Percentiles rank a stretch among this genome's conserved stretches.
Conservation (phyloP, 1,284 basidiomycete species). For the Leccinum griseonigrum region DNA sequence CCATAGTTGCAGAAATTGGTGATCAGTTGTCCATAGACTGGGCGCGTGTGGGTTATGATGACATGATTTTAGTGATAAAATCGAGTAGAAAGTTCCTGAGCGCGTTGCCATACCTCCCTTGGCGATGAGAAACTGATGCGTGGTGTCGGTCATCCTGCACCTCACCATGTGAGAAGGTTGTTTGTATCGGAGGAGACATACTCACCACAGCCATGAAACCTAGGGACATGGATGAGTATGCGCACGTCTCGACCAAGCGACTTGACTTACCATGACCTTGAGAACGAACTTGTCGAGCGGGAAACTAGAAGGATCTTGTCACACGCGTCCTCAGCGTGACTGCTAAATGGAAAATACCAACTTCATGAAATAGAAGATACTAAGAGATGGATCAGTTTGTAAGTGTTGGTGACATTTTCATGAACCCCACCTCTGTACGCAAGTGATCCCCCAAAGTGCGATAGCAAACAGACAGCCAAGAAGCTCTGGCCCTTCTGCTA, state of each 20-base stretch:
- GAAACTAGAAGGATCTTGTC: constrained; percentile 9
- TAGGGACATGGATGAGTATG: constrained; percentile 6
- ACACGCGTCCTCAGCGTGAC: background rate
- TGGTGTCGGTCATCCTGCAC: constrained; percentile 16
- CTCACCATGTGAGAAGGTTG: background rate
- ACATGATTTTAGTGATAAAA: constrained; percentile 3
- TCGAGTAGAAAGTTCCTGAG: background rate
- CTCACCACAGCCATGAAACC: constrained; percentile 22
- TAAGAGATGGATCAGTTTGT: background rate
- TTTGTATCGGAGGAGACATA: background rate
- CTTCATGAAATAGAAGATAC: constrained; percentile 24
- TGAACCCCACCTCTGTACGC: background rate
- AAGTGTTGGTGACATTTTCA: too few relatives aligned
- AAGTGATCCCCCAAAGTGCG: background rate
- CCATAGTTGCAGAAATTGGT: constrained; percentile 17
- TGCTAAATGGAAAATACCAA: constrained; percentile 3
- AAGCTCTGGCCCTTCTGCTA: background rate
- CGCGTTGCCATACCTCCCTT: constrained; percentile 17
- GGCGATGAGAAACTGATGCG: constrained; percentile 20
- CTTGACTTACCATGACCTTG: constrained; percentile 15
- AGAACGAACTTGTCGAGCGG: constrained; percentile 6
- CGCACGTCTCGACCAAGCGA: background rate
- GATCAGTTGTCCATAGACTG: constrained; percentile 20
- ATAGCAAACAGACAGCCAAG: background rate
- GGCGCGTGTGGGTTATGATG: background rate